These are phyloP conservation scores for Beauveria scarabaeidicola DNA, from an alignment of 2,329 filamentous ascomycete species.

Conservation along the genomic window DNA sequence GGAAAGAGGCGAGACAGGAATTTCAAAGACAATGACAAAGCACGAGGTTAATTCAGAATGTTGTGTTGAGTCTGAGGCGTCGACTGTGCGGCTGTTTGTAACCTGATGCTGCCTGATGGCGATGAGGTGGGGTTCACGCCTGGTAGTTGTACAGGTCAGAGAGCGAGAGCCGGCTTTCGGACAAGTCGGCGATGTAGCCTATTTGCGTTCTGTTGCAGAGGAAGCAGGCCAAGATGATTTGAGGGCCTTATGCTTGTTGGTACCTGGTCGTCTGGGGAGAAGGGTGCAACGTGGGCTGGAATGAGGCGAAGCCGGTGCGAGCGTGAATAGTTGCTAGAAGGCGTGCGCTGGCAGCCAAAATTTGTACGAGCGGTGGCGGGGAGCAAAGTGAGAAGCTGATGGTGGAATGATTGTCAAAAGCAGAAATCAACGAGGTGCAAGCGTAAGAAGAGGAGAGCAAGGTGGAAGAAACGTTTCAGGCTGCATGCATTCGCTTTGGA, in stretches of 20 bases:
- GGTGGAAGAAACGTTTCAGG: background rate
- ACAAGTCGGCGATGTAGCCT: background rate
- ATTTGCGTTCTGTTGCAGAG: background rate
- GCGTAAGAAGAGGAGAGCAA: background rate
- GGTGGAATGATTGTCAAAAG: background rate
- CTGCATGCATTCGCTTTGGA: slow-evolving; percentile 1
- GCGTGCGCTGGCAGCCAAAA: background rate
- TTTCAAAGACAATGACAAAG: background rate
- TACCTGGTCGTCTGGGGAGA: background rate
- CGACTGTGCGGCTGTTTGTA: slow-evolving; percentile 3
- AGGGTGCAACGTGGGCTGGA: background rate
- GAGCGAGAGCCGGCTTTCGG: background rate
- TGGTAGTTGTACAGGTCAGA: background rate
- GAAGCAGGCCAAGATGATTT: background rate
- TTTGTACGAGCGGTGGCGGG: background rate
- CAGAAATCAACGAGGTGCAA: background rate
- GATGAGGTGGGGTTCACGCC: slow-evolving; percentile 6
- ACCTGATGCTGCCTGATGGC: slow-evolving; percentile 11
- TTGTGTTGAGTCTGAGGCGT: background rate
- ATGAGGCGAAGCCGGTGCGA: slow-evolving; percentile 2
- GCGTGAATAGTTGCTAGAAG: background rate
- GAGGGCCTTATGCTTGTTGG: background rate
- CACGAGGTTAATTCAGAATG: background rate
- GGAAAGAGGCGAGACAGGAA: background rate
- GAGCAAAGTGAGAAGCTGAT: background rate